Evolutionary conservation across 345 rosid genomes (phyloP).

Genomic region (Boechera divaricarpa): DNA sequence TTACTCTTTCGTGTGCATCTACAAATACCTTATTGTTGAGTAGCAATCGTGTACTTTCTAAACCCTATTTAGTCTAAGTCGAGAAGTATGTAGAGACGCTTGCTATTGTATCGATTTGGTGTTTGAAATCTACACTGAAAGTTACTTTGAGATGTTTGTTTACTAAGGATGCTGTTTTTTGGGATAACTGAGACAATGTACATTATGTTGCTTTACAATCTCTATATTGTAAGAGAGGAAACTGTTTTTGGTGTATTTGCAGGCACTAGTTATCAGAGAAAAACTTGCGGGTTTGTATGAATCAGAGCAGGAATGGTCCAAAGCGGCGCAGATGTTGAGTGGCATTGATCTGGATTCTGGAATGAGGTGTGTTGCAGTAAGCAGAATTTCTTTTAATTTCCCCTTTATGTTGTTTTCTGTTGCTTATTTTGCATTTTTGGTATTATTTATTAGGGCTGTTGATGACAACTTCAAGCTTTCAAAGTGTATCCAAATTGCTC

Average conservation of each 20-base stretch:
- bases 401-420: not conserved
- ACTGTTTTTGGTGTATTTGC: constrained; percentile 12
- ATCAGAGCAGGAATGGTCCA: constrained; percentile 93
- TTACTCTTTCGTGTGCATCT: not conserved
- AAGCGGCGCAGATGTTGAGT: constrained; percentile 98
- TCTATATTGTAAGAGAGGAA: not conserved
- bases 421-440: constrained; percentile 33
- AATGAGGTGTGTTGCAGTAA: constrained; percentile 71
- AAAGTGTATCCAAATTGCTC: constrained; percentile 96
- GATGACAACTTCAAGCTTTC: constrained; percentile 87
- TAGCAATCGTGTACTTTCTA: not conserved
- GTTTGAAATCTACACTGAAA: not conserved
- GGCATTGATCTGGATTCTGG: constrained; percentile 96
- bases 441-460: constrained; percentile 61
- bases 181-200: constrained; percentile 31
- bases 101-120: constrained; percentile 5
- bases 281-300: constrained; percentile 94
- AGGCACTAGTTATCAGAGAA: constrained; percentile 92
- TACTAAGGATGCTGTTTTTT: not conserved
- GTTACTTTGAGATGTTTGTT: not conserved
- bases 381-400: not conserved
- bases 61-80: not conserved
- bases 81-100: constrained; percentile 4
- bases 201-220: constrained; percentile 10
- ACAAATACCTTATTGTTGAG: not conserved